Percentiles rank a stretch among this genome's conserved stretches.
Evolutionary conservation across 371 early-diverging fungal genomes (phyloP).

Genomic region (Mortierella polycephala): DNA sequence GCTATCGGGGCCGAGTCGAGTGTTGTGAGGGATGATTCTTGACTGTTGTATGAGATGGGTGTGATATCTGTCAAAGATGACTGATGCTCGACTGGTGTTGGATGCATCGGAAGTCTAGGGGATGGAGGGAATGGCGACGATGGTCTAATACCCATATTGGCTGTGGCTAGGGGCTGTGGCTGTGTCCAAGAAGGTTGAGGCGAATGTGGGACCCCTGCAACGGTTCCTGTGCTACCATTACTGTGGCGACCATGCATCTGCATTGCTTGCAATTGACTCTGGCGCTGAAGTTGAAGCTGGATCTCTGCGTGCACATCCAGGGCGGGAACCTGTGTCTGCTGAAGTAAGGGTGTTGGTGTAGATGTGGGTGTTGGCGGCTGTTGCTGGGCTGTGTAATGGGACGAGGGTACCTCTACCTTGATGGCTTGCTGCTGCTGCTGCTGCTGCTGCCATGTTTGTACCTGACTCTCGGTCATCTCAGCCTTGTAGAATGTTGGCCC

Average conservation of each 20-base stretch:
- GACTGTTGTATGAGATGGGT: background rate
- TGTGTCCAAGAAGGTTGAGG: conserved; percentile 20
- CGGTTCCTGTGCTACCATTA: background rate
- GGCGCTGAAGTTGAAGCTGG: conserved; percentile 29
- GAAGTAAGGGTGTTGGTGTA: background rate
- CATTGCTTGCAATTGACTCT: conserved; percentile 31
- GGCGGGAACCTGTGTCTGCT: background rate
- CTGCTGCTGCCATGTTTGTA: conserved; percentile 11
- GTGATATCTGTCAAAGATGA: conserved; percentile 36
- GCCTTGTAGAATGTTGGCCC: conserved; percentile 28
- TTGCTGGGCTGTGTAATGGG: background rate
- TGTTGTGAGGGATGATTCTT: conserved; percentile 30
- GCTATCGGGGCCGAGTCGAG: conserved; percentile 18
- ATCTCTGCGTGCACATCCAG: conserved; percentile 30
- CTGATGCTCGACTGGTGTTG: conserved; percentile 48
- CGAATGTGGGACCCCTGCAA: conserved; percentile 12
- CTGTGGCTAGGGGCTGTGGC: background rate
- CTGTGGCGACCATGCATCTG: conserved; percentile 26
- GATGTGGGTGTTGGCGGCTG: background rate
- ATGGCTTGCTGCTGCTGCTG: conserved; percentile 31
- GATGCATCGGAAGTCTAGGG: conserved; percentile 1
- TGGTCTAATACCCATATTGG: conserved; percentile 3
- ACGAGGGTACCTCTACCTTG: conserved; percentile 32
- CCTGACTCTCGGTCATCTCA: conserved; percentile 40
- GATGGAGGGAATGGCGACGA: background rate